phyloP scores from a whole-genome alignment of 2,329 filamentous ascomycete species.

The Cercospora zeae-maydis region DNA sequence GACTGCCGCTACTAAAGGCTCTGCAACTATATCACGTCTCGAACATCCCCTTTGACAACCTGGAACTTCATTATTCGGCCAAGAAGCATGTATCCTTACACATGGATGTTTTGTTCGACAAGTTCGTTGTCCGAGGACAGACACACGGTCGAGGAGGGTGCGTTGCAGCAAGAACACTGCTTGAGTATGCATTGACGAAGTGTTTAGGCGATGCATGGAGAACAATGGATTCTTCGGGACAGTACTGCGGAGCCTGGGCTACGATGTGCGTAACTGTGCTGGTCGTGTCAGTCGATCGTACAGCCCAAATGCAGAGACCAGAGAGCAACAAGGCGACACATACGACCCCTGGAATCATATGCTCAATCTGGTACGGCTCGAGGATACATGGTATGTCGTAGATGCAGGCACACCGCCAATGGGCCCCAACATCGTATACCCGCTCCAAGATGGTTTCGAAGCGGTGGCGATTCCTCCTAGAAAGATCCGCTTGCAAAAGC shows the following conservation, averaged over 20 bases:
- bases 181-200: background rate
- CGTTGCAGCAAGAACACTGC: background rate
- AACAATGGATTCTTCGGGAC: slow-evolving; percentile 53
- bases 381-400: slow-evolving; percentile 31
- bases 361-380: slow-evolving; percentile 43
- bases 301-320: slow-evolving; percentile 21
- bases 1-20: slow-evolving; percentile 28
- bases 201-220: slow-evolving; percentile 53
- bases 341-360: slow-evolving; percentile 42
- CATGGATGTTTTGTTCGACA: slow-evolving; percentile 50
- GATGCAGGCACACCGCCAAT: slow-evolving; percentile 44
- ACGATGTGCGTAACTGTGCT: slow-evolving; percentile 41
- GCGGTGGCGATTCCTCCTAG: slow-evolving; percentile 13
- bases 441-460: slow-evolving; percentile 32
- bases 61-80: slow-evolving; percentile 53
- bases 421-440: slow-evolving; percentile 40
- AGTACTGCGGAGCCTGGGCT: slow-evolving; percentile 53
- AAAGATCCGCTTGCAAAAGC: slow-evolving; percentile 27
- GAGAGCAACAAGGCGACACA: slow-evolving; percentile 23
- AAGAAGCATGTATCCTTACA: slow-evolving; percentile 50
- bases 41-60: slow-evolving; percentile 55
- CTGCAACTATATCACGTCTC: slow-evolving; percentile 42
- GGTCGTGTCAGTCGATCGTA: slow-evolving; percentile 39
- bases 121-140: slow-evolving; percentile 45
- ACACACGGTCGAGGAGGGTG: slow-evolving; percentile 48